Percentiles rank a stretch among this genome's conserved stretches.
Evolutionary conservation across 2,329 filamentous ascomycete species (phyloP).

Genomic region (Ascochyta clinopodiicola): DNA sequence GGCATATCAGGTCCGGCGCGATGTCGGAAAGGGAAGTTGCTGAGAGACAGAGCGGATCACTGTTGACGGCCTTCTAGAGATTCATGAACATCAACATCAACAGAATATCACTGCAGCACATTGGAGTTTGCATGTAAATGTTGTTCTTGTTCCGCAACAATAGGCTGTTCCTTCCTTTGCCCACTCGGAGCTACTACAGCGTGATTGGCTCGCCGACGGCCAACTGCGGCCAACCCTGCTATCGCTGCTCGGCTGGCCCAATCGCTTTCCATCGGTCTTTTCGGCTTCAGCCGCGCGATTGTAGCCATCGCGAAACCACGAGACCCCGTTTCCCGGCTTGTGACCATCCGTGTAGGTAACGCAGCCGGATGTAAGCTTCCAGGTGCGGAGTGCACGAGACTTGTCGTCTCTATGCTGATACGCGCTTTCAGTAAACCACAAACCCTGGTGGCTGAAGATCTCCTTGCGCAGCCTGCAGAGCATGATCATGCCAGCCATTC

Average conservation of each 20-base stretch:
- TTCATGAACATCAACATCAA: not conserved
- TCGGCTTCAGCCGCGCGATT: not conserved
- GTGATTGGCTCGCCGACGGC: slow-evolving; percentile 14
- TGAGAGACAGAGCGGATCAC: not conserved
- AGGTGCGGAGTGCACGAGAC: not conserved
- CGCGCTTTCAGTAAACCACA: not conserved
- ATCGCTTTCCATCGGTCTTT: slow-evolving; percentile 16
- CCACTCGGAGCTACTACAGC: not conserved
- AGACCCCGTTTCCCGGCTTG: slow-evolving; percentile 2
- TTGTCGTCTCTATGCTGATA: not conserved
- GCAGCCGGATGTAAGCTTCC: slow-evolving; percentile 3
- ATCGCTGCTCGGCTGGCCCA: slow-evolving; percentile 3
- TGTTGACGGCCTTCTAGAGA: not conserved
- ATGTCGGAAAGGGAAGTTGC: slow-evolving; percentile 31
- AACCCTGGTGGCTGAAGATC: too few relatives aligned
- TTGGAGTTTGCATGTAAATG: slow-evolving; percentile 16
- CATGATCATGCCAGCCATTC: slow-evolving; percentile 29
- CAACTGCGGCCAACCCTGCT: slow-evolving; percentile 7
- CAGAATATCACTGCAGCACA: slow-evolving; percentile 4
- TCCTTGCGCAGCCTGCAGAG: too few relatives aligned
- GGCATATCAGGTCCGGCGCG: slow-evolving; percentile 32
- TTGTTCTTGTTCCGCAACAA: slow-evolving; percentile 12
- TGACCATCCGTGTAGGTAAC: not conserved
- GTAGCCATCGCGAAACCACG: slow-evolving; percentile 9
- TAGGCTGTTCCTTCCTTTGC: slow-evolving; percentile 18